phyloP scores from a whole-genome alignment of 768 basidiomycete genomes.

The Inosperma sp. region DNA sequence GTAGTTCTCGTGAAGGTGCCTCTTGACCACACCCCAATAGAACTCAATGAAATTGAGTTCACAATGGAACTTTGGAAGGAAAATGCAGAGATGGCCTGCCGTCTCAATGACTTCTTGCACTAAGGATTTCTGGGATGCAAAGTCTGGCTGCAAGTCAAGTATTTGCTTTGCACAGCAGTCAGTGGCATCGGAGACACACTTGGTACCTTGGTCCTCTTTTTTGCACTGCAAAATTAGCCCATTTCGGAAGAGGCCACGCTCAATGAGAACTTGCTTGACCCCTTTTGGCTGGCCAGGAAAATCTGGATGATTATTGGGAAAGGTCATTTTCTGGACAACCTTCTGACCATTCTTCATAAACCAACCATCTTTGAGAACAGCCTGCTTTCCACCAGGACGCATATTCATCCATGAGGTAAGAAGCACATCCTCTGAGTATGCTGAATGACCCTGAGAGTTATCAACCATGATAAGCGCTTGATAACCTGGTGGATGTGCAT shows the following conservation, averaged over 20 bases:
- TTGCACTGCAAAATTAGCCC: not conserved
- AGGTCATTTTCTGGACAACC: conserved; percentile 2
- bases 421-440: conserved; percentile 29
- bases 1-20: not conserved
- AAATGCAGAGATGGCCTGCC: conserved; percentile 15
- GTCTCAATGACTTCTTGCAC: conserved; percentile 15
- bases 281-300: conserved; percentile 5
- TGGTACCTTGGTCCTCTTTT: not conserved
- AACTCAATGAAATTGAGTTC: conserved; percentile 14
- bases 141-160: conserved; percentile 12
- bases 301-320: not conserved
- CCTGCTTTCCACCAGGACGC: conserved; percentile 5
- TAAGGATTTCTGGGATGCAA: conserved; percentile 11
- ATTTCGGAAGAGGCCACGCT: not conserved
- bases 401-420: conserved; percentile 3
- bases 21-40: conserved; percentile 10
- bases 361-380: conserved; percentile 1
- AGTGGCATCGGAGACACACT: not conserved
- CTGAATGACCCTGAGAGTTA: conserved; percentile 32
- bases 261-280: conserved; percentile 1
- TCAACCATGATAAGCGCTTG: conserved; percentile 27
- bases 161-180: conserved; percentile 12
- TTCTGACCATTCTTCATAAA: not conserved
- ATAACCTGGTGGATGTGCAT: not conserved
- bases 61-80: conserved; percentile 12